These are phyloP conservation scores for Diaporthe sp. DNA, from an alignment of 2,329 filamentous ascomycete species.

Conservation along the genomic window DNA sequence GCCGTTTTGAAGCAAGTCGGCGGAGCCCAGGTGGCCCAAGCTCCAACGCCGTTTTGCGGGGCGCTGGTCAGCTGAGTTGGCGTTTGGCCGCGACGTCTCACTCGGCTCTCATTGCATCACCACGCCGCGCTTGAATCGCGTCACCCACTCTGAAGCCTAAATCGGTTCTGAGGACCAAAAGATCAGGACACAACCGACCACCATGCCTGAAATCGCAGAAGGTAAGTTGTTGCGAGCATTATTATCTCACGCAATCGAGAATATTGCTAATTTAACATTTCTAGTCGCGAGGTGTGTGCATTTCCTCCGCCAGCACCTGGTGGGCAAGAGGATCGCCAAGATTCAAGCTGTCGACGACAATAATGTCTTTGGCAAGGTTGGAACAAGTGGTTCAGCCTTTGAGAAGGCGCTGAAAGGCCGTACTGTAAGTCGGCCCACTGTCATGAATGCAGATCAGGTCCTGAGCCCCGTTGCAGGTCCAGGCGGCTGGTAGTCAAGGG, in stretches of 20 bases:
- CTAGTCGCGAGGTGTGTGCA: conserved; percentile 87
- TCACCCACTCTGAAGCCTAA: neutral
- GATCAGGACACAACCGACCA: conserved; percentile 34
- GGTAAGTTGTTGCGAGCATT: conserved; percentile 50
- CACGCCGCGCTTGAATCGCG: conserved; percentile 29
- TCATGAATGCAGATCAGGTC: neutral
- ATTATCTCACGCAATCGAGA: neutral
- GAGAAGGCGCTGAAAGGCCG: conserved; percentile 80
- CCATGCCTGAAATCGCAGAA: conserved; percentile 75
- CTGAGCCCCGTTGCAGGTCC: conserved; percentile 53
- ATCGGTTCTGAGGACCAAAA: neutral
- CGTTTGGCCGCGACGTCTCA: conserved; percentile 17
- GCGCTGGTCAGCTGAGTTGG: conserved; percentile 29
- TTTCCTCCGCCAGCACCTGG: conserved; percentile 84
- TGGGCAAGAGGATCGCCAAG: conserved; percentile 81
- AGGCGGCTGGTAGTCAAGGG: conserved; percentile 83
- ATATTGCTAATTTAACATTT: neutral
- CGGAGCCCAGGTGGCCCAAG: conserved; percentile 19
- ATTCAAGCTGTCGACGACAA: conserved; percentile 82
- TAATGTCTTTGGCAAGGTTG: conserved; percentile 92
- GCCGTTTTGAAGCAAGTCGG: conserved; percentile 27
- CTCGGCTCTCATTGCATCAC: conserved; percentile 16
- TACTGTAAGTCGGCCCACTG: conserved; percentile 57
- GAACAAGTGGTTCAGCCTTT: conserved; percentile 82
- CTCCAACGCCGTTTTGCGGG: conserved; percentile 15